Evolutionary conservation across 1,139 yeast species (phyloP), one percentile per base, ranked within the genome.

Genomic region (Zygosaccharomyces pseudobailii): DNA sequence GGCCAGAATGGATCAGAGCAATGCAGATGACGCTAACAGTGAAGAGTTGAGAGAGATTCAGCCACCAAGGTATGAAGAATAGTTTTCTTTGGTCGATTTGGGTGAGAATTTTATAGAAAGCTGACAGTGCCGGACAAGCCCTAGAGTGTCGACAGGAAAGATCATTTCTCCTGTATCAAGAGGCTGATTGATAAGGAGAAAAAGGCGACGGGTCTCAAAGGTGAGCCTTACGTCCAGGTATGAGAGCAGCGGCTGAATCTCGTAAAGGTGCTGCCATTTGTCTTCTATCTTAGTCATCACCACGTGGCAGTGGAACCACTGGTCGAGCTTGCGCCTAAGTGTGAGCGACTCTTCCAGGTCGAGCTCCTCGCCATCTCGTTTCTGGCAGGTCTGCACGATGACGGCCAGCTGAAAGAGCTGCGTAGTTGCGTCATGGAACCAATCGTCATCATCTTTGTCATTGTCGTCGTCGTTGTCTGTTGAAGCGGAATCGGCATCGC

Each of bases 1-100:
- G 46, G 2, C 77, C 77, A 1, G 69, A 56, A 52, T 76, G 74
- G 27, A 80, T 68, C 46, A 80, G 59, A 3, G 77, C 67, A 6
- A 81, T 59, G 23, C 76, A 64, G 36, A 67, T 67, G 7, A 77
- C 62, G 1, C 82, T 80, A 2, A 73, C 72, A 42, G 72, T 71
- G 56, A 78, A 77, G 8, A 79, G 58, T 10, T 76, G 57, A 3
- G 75, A 65, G 40, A 82, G 61, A 17, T 70, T 71, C 41, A 72
- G 56, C 71, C 79, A 77, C 87, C 87, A 81, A 2, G 85, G 84
- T 1, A 74, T 63, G 47, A 64, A 70, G 4, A 76, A 55, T 4
- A 41, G 61, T 49, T 23, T 71, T 2, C 71, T 70, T n/a, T 67
- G 61, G 21, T 71, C 65, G 24, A 74, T 57, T 42, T 67, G 63